Evolutionary conservation across 345 rosid genomes (phyloP).

Genomic region (Odontarrhena argentea): DNA sequence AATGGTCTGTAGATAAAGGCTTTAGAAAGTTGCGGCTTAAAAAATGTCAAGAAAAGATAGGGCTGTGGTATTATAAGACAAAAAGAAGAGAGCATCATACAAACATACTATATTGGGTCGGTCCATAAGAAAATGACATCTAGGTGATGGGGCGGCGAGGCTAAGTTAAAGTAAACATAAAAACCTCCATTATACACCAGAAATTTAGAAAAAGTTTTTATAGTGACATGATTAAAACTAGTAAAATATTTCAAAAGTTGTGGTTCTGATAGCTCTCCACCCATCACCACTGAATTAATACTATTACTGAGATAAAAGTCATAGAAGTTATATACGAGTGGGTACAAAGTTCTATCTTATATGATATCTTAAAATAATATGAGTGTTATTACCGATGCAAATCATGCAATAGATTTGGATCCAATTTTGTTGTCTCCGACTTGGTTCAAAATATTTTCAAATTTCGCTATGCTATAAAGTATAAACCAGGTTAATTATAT

Average conservation of each 20-base stretch:
- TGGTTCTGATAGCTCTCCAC: constrained; percentile 33
- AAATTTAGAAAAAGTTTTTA: constrained; percentile 3
- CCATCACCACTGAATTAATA: constrained; percentile 31
- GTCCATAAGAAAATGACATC: constrained; percentile 37
- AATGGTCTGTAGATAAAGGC: not conserved
- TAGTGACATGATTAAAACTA: not conserved
- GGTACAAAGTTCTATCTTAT: constrained; percentile 25
- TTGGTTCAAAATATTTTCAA: constrained; percentile 18
- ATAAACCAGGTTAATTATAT: not conserved
- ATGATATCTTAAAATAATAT: constrained; percentile 16
- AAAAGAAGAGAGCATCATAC: constrained; percentile 30
- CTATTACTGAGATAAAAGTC: constrained; percentile 4
- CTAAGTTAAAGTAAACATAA: constrained; percentile 37
- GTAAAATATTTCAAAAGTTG: constrained; percentile 29
- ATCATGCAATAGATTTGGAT: constrained; percentile 22
- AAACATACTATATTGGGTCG: constrained; percentile 35
- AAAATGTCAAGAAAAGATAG: not conserved
- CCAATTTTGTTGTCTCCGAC: constrained; percentile 13
- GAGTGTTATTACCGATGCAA: constrained; percentile 2
- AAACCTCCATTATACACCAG: constrained; percentile 27
- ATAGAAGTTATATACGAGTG: constrained; percentile 29
- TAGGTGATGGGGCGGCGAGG: constrained; percentile 52
- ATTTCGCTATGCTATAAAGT: not conserved
- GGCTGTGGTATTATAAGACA: constrained; percentile 22
- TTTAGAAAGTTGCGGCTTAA: not conserved